Evolutionary conservation across 2,329 filamentous ascomycete species (phyloP).

Genomic region (Incumbomyces lentus): DNA sequence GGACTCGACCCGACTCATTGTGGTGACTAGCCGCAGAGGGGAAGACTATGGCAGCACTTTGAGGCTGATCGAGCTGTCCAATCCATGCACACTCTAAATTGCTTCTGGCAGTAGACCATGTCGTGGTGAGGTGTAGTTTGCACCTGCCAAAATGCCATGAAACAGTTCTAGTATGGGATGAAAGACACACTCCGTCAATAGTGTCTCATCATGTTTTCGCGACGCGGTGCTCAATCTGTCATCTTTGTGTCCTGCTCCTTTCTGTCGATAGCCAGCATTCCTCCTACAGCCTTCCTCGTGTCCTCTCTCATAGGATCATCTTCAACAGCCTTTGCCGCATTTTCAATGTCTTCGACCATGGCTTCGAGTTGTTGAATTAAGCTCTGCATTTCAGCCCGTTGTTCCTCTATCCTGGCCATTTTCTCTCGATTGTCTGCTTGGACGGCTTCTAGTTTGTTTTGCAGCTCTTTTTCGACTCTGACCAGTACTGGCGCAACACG

Average conservation of each 20-base stretch:
- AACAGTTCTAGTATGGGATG: no score
- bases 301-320: constrained; percentile 26
- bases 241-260: constrained; percentile 23
- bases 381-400: constrained; percentile 47
- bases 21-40: no score
- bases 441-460: constrained; percentile 38
- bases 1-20: no score
- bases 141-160: no score
- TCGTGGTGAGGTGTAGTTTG: no score
- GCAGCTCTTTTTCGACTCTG: constrained; percentile 40
- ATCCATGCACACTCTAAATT: no score
- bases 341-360: constrained; percentile 48
- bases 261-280: not conserved
- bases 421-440: constrained; percentile 45
- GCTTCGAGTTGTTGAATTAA: constrained; percentile 46
- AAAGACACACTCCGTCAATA: no score
- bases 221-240: constrained; percentile 12
- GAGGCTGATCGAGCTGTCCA: no score
- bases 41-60: no score
- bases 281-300: constrained; percentile 20
- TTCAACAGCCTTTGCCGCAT: constrained; percentile 27
- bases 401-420: constrained; percentile 40
- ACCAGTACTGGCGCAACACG: constrained; percentile 48
- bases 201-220: not conserved
- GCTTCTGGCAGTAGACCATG: no score